Conservation (phyloP, 306 rosid genomes). For the Calophaca sinica region DNA sequence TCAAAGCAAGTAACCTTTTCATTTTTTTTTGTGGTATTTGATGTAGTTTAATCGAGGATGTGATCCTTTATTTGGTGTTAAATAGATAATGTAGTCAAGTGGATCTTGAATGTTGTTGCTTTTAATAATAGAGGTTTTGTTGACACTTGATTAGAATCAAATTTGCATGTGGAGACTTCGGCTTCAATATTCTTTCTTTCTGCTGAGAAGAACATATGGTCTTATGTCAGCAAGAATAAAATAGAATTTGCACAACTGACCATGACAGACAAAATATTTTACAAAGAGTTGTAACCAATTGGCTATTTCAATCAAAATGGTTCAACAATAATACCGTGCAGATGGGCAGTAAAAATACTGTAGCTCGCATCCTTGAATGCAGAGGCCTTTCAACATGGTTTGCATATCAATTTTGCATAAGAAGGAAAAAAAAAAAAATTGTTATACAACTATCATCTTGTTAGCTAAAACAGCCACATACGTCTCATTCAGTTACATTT, state of each 20-base stretch:
- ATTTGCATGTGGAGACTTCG: slow-evolving; percentile 51
- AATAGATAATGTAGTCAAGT: slow-evolving; percentile 30
- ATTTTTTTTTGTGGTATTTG: slow-evolving; percentile 7
- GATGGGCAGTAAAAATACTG: no score
- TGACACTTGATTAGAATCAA: slow-evolving; percentile 42
- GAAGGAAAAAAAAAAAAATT: no score
- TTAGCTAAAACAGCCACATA: slow-evolving; percentile 23
- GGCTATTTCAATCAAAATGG: slow-evolving; percentile 8
- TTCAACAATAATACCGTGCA: no score
- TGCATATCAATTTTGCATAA: no score
- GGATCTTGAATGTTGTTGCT: slow-evolving; percentile 27
- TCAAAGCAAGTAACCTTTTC: neutral
- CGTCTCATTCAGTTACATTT: slow-evolving; percentile 49
- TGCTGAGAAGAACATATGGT: slow-evolving; percentile 51
- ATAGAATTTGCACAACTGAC: slow-evolving; percentile 19
- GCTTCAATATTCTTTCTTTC: slow-evolving; percentile 60
- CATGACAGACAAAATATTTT: slow-evolving; percentile 13
- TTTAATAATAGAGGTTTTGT: slow-evolving; percentile 19
- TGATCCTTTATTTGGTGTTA: slow-evolving; percentile 21
- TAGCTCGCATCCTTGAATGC: no score
- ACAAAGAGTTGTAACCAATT: neutral
- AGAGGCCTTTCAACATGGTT: no score
- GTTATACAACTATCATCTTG: slow-evolving; percentile 25
- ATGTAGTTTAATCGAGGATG: slow-evolving; percentile 6
- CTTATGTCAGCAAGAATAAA: slow-evolving; percentile 55